Evolutionary conservation across 352 stramenopile species (phyloP).

Genomic region (Globisporangium nodosum): DNA sequence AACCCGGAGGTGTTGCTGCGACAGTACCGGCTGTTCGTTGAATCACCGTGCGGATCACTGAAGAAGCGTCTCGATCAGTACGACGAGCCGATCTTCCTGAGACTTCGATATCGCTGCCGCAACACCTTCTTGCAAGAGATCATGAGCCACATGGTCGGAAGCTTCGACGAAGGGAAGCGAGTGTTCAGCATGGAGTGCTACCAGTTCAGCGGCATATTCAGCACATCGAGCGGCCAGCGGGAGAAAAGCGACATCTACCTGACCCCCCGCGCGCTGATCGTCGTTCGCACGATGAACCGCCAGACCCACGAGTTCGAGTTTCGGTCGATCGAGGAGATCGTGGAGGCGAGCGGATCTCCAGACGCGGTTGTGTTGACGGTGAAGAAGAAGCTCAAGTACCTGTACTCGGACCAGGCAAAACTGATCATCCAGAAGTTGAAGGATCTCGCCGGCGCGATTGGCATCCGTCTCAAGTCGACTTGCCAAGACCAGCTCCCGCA

Average conservation of each 20-base stretch:
- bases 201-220: conserved; percentile 73
- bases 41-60: conserved; percentile 45
- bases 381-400: conserved; percentile 62
- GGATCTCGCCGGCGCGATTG: conserved; percentile 56
- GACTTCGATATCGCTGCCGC: conserved; percentile 67
- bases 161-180: conserved; percentile 74
- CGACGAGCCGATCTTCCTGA: conserved; percentile 54
- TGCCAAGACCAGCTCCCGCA: conserved; percentile 47
- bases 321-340: conserved; percentile 48
- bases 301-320: conserved; percentile 79
- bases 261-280: conserved; percentile 60
- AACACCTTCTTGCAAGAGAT: conserved; percentile 80
- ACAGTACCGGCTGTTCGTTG: conserved; percentile 73
- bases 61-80: conserved; percentile 61
- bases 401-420: conserved; percentile 60
- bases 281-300: conserved; percentile 53
- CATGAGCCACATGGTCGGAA: conserved; percentile 72
- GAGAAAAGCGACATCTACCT: conserved; percentile 74
- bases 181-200: conserved; percentile 62
- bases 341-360: conserved; percentile 30
- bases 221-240: conserved; percentile 56
- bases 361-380: conserved; percentile 58
- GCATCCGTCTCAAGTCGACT: conserved; percentile 37
- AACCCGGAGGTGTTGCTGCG: conserved; percentile 68
- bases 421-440: conserved; percentile 63